Base-by-base conservation (phyloP, 345 rosid genomes). In the Corchorus capsularis region DNA sequence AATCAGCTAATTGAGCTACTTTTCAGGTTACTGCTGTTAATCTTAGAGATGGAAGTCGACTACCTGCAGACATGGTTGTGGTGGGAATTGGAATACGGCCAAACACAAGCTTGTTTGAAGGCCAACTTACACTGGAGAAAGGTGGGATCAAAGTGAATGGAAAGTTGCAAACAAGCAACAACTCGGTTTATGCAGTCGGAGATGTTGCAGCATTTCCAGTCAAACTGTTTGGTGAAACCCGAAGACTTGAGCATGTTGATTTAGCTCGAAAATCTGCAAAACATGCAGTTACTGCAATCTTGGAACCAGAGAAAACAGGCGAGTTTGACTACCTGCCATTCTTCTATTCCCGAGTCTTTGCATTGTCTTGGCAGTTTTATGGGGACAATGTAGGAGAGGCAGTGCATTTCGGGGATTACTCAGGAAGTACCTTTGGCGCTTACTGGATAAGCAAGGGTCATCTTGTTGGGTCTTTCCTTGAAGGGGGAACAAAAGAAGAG, bases 201-300 rank as follows among this genome's bases (percentile, higher is more conserved):
- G 98, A 96, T 73, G 98, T 91, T 77, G 98, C 99, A 45, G 70
- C 96, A 16, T 93, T 96, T 77, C 98, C 96, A 10, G 95, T 96
- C 83, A 90, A 88, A 81, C 79, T 92, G 50, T 88, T 87, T 45
- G 89, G 93, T 1, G 97, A 92, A 81, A 90, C 78, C 72, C 89
- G 97, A 53, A 92, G 99, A 82, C 98, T 96, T 54, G 99, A 93
- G 89, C 99, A 93, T 57, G 98, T 96, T 16, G 99, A 92, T 83
- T 90, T 89, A 0, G 98, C 98, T 10, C 85, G 97, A 66, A 92
- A 90, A 86, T 86, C 98, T 3, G 97, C 98, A 46, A 86, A 81
- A 57, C 94, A 93, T 59, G 97, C 90, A 19, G 96, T 91, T 71
- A 78, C 93, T 57, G 86, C 88, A 3, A 92, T 93, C 82, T 83